Evolutionary conservation across 148 eudicot species (phyloP).

Genomic region (Polygonum maritimum): DNA sequence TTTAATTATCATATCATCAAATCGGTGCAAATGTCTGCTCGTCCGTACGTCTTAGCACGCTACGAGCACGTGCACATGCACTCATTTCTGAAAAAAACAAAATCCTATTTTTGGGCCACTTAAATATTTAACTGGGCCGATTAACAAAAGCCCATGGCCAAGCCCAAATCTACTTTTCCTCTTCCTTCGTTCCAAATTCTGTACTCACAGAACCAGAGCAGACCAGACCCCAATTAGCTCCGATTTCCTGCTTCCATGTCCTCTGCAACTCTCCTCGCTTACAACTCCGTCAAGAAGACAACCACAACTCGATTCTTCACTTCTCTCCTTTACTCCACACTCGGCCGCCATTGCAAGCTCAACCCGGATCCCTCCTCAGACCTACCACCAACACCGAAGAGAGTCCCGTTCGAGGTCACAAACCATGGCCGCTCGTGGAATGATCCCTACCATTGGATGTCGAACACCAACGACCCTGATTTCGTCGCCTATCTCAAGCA

Average conservation of each 20-base stretch:
- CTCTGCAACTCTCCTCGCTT: not conserved
- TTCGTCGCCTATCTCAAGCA: constrained; percentile 35
- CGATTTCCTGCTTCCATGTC: constrained; percentile 4
- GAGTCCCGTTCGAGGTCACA: constrained; percentile 46
- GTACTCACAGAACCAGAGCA: not conserved
- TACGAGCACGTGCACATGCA: not conserved
- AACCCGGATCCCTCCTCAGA: constrained; percentile 9
- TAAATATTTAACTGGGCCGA: not conserved
- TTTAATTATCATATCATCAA: not conserved
- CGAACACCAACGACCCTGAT: constrained; percentile 67
- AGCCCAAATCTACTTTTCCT: not conserved
- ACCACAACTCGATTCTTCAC: not conserved
- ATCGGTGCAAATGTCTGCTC: not conserved
- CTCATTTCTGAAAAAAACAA: no score
- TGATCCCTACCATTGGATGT: constrained; percentile 97
- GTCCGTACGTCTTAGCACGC: not conserved
- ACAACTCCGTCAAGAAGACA: constrained; percentile 9
- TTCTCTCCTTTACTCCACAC: constrained; percentile 29
- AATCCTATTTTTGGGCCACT: not conserved
- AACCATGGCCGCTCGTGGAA: constrained; percentile 56
- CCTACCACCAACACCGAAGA: constrained; percentile 58
- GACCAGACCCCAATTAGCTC: not conserved
- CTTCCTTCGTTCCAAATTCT: not conserved
- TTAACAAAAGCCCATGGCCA: not conserved
- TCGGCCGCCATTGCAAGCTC: constrained; percentile 16